phyloP scores from a whole-genome alignment of 495 filamentous ascomycete genomes.

The Talaromyces adpressus region DNA sequence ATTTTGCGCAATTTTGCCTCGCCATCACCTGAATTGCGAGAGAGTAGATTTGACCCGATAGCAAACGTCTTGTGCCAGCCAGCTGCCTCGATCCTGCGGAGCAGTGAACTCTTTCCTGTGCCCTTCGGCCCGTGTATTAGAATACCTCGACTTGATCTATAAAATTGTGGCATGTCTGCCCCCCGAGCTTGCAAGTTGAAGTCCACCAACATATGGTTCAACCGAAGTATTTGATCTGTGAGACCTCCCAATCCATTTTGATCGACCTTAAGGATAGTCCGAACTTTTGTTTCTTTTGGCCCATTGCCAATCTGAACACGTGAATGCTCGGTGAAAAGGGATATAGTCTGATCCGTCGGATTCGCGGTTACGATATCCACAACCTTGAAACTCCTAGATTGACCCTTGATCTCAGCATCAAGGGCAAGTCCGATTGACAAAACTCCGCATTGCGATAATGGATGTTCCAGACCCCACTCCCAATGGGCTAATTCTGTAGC shows the following conservation, averaged over 20 bases:
- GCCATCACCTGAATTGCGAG: slow-evolving; percentile 30
- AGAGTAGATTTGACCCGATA: slow-evolving; percentile 50
- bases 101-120: slow-evolving; percentile 70
- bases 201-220: slow-evolving; percentile 59
- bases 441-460: slow-evolving; percentile 41
- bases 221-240: slow-evolving; percentile 50
- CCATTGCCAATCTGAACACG: slow-evolving; percentile 29
- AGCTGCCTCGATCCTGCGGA: slow-evolving; percentile 57
- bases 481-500: slow-evolving; percentile 47
- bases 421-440: slow-evolving; percentile 37
- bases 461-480: slow-evolving; percentile 56
- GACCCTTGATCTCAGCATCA: slow-evolving; percentile 40
- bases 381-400: slow-evolving; percentile 38
- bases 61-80: slow-evolving; percentile 62
- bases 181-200: slow-evolving; percentile 37
- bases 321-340: slow-evolving; percentile 24
- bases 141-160: slow-evolving; percentile 46
- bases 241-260: slow-evolving; percentile 53
- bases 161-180: slow-evolving; percentile 35
- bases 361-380: slow-evolving; percentile 23
- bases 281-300: slow-evolving; percentile 7
- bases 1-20: slow-evolving; percentile 53
- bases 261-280: slow-evolving; percentile 20
- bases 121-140: slow-evolving; percentile 78
- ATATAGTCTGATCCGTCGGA: slow-evolving; percentile 25